Evolutionary conservation across 768 basidiomycete genomes (phyloP), one percentile per base, ranked within the genome.

Genomic region (Amanita muscaria): DNA sequence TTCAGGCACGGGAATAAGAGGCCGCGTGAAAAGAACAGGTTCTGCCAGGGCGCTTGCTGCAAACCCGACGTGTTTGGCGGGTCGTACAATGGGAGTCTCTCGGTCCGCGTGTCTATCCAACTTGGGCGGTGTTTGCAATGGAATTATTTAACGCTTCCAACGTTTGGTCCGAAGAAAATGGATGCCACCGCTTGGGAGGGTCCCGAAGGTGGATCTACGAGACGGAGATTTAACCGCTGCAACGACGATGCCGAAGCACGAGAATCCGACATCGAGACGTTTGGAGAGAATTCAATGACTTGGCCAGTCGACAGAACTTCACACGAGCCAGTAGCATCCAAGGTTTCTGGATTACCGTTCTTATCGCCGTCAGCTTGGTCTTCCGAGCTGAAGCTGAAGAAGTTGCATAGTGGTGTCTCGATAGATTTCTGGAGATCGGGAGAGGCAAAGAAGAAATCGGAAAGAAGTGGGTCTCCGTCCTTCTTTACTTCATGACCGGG

Each of bases 381-480:
- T 22, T 33, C 31, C 5, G 18, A 14, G 3, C 8, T 21, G 22
- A 12, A 46, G 4, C 18, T 15, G n/a, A 38, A 37, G n/a, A 39
- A 24, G 36, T 36, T 10, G 25, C 34, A 3, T 6, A 44, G 23
- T 5, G 23, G 25, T 14, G 27, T 21, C 7, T 44, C 43, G 12
- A 3, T 24, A 5, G 14, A 11, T 16, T 24, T 11, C 25, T 44
- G 43, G 12, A 44, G 16, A 9, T 15, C 24, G n/a, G 23, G 29
- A 21, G 56, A 56, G 10, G 42, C 31, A 38, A 51, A 56, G 31
- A 38, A 45, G 32, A 60, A 57, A 29, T 52, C 46, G 3, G 57
- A 56, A 23, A 46, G 54, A 5, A 52, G 53, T 35, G 56, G 53
- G 5, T 52, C 43, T 29, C 45, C 39, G 18, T 49, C 49, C 19